Base-by-base conservation (phyloP, 2,329 filamentous ascomycete species). In the Alternaria brassicicola region DNA sequence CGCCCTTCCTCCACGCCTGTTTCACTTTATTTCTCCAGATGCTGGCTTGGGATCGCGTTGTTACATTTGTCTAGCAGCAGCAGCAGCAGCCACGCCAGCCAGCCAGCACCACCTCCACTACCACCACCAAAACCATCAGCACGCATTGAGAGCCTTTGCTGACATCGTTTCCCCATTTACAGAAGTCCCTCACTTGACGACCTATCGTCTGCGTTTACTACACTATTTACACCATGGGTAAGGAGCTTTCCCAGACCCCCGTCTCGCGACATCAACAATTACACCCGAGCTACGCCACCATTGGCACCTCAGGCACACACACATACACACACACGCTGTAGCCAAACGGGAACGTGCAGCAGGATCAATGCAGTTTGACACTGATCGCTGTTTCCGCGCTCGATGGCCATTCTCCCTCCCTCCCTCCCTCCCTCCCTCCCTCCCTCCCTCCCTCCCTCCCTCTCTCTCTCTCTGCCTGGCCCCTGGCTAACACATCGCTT, bases 201-300 rank as follows among this genome's bases (percentile, higher is more conserved):
- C 64, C 62, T 64, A 53, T 62, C 61, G 60, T 63, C 70, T 70
- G 66, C 69, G 58, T 76, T 62, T 62, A 66, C 67, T 59, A 69
- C 66, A 57, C 59, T 61, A 67, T 64, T 64, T 60, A 67, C 72
- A 68, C 67, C 66, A 78, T 78, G 76, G 76, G 76, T 78, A 75
- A 77, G 75, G 64, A 71, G 61, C 55, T 55, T 25, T 47, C 64
- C 62, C 62, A 55, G 51, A 41, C 35, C 54, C 52, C 48, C 54
- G 41, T 54, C 50, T 53, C 39, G 56, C 64, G 58, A 62, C 59
- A 48, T 52, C 46, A 38, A 61, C 55, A 36, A 35, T 41, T 45
- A 48, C 58, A 41, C 45, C 45, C 42, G 53, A 54, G 59, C 54
- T 53, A 54, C 57, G 43, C 41, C 48, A 57, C 43, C 39, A 35